A percentile compares a stretch with the other conserved stretches of the same genome.
phyloP scores from a whole-genome alignment of 805 yeast genomes.

The Teunomyces barrocoloradensis region DNA sequence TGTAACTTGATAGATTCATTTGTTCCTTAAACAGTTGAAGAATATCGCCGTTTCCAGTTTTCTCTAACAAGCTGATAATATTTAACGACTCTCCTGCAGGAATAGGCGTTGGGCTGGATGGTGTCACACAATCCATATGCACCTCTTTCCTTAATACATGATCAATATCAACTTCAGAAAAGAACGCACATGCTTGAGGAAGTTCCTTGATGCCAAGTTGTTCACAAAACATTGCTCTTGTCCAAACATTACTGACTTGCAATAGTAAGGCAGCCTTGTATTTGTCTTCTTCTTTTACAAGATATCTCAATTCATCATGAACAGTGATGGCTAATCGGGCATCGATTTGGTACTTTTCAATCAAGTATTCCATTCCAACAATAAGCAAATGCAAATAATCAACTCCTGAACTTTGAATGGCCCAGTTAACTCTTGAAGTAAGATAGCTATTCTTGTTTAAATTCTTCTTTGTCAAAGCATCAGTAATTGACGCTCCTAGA shows the following conservation, averaged over 20 bases:
- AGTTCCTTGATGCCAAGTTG: slow-evolving; percentile 84
- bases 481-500: slow-evolving; percentile 89
- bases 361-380: slow-evolving; percentile 82
- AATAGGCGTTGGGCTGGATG: slow-evolving; percentile 65
- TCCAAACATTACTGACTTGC: slow-evolving; percentile 92
- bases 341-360: slow-evolving; percentile 58
- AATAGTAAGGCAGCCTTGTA: slow-evolving; percentile 77
- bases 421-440: slow-evolving; percentile 95
- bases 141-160: slow-evolving; percentile 88
- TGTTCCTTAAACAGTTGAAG: background rate
- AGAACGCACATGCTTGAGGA: slow-evolving; percentile 95
- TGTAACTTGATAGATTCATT: slow-evolving; percentile 9
- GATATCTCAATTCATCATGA: slow-evolving; percentile 89
- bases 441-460: slow-evolving; percentile 64
- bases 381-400: slow-evolving; percentile 87
- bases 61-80: slow-evolving; percentile 51
- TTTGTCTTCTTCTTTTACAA: slow-evolving; percentile 70
- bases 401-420: slow-evolving; percentile 97
- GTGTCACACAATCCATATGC: slow-evolving; percentile 86
- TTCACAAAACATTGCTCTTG: slow-evolving; percentile 91
- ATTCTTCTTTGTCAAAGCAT: slow-evolving; percentile 67
- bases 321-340: slow-evolving; percentile 85
- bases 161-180: slow-evolving; percentile 91
- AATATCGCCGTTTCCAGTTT: slow-evolving; percentile 17
- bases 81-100: slow-evolving; percentile 77